These are phyloP conservation scores for Canna indica DNA, from an alignment of 176 grass and related monocot genomes.

Conservation along the genomic window DNA sequence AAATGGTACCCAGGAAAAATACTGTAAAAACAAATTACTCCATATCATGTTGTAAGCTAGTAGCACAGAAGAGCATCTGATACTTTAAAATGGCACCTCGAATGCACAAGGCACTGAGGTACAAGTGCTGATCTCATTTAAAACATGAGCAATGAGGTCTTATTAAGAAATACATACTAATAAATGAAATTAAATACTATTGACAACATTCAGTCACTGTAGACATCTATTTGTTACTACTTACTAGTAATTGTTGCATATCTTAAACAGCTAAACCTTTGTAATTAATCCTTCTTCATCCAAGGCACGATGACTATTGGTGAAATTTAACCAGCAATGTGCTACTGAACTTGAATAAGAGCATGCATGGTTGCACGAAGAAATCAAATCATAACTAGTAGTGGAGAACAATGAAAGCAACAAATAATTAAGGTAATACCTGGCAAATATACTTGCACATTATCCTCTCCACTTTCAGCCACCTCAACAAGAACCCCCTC, in stretches of 20 bases:
- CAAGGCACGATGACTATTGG: background rate
- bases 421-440: constrained; percentile 12
- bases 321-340: background rate
- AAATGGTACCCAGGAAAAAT: no score
- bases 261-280: no score
- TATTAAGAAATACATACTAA: background rate
- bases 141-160: background rate
- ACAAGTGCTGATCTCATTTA: background rate
- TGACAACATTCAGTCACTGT: background rate
- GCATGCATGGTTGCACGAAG: background rate
- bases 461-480: constrained; percentile 32
- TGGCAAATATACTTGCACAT: constrained; percentile 51
- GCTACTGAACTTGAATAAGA: background rate
- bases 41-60: no score
- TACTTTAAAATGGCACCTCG: no score
- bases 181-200: background rate
- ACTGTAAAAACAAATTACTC: no score
- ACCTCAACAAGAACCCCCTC: constrained; percentile 57
- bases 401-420: background rate
- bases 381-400: background rate
- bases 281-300: background rate
- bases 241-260: background rate
- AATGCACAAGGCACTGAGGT: background rate
- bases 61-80: no score
- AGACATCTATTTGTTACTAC: background rate